Evolutionary conservation across 1,284 basidiomycete genomes (phyloP).

Genomic region (Irpex lacteus): DNA sequence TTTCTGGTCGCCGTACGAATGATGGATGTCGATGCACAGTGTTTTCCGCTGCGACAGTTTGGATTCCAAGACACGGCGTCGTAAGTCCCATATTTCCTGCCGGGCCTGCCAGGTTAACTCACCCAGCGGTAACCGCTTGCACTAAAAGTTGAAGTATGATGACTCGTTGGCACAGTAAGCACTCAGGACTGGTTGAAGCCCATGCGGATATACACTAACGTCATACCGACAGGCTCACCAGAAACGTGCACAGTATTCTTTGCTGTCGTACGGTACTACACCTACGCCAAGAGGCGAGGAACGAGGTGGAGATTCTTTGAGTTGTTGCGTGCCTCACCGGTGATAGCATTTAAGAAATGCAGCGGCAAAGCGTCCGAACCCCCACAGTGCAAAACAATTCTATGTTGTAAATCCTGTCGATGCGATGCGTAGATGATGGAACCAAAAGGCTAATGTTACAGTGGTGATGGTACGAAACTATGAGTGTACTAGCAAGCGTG

Average conservation of each 20-base stretch:
- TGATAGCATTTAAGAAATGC: not conserved
- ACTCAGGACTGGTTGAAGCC: not conserved
- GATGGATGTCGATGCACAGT: not conserved
- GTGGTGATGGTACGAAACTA: not conserved
- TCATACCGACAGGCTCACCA: not conserved
- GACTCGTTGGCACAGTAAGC: not conserved
- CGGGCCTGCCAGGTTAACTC: not conserved
- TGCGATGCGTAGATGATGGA: not conserved
- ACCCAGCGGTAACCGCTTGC: not conserved
- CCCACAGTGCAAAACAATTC: not conserved
- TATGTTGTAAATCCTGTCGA: not conserved
- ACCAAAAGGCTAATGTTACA: slow-evolving; percentile 4
- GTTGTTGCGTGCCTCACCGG: not conserved
- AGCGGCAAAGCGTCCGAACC: not conserved
- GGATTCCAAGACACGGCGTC: not conserved
- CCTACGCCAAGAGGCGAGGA: not conserved
- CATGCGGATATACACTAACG: no score
- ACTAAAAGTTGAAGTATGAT: not conserved
- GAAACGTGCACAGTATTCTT: not conserved
- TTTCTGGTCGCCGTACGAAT: no score
- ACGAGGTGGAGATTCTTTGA: not conserved
- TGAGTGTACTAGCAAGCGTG: not conserved
- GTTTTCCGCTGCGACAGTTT: not conserved
- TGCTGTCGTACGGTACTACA: not conserved
- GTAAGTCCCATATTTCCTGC: not conserved